Conservation (phyloP, 371 early-diverging fungal genomes). For the Vittaforma corneae region DNA sequence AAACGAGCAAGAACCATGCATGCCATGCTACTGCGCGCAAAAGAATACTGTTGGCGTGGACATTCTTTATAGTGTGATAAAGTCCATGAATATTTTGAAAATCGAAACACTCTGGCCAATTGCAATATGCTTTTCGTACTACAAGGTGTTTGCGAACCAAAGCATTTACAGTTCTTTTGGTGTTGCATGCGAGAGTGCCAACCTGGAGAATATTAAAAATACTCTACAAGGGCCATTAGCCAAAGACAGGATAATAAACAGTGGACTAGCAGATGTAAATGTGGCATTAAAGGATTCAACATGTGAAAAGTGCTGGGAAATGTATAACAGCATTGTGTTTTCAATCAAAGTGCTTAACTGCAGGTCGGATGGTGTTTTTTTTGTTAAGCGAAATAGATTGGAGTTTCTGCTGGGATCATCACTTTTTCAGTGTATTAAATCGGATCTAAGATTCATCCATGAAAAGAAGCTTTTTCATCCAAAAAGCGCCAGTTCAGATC, state of each 20-base stretch:
- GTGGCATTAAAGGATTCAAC: background rate
- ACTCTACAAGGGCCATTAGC: too few relatives aligned
- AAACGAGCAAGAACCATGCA: background rate
- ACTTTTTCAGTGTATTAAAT: slow-evolving; percentile 9
- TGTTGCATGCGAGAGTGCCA: too few relatives aligned
- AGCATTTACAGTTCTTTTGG: background rate
- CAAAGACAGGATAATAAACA: background rate
- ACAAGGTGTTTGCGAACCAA: background rate
- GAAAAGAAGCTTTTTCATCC: background rate
- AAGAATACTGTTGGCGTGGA: background rate
- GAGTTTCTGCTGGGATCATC: slow-evolving; percentile 1
- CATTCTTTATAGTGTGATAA: slow-evolving; percentile 3
- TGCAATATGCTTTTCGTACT: background rate
- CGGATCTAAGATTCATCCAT: background rate
- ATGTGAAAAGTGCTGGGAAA: slow-evolving; percentile 1
- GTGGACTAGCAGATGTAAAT: background rate
- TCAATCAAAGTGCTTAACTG: slow-evolving; percentile 2
- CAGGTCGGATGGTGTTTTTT: slow-evolving; percentile 2
- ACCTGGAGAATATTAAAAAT: too few relatives aligned
- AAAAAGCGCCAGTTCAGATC: background rate
- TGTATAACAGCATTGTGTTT: background rate
- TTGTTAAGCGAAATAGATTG: background rate
- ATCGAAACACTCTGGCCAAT: slow-evolving; percentile 12
- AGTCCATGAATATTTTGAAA: slow-evolving; percentile 5
- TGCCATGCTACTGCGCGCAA: slow-evolving; percentile 1